Percentiles rank a stretch among this genome's conserved stretches.
phyloP scores from a whole-genome alignment of 106 monocot species.

The Cymbidium sinense region DNA sequence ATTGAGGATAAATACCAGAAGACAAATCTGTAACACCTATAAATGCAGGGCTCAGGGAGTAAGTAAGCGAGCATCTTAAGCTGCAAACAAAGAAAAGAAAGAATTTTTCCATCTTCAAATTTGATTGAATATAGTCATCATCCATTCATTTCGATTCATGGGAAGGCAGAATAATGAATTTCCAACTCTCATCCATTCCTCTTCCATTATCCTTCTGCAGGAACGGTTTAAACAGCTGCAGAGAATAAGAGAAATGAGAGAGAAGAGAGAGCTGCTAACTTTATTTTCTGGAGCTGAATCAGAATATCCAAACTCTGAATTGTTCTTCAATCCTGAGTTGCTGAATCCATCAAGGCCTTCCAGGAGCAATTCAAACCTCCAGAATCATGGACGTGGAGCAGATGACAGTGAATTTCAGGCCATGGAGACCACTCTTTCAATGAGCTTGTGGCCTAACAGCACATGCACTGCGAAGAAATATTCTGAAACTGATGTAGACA shows the following conservation, averaged over 20 bases:
- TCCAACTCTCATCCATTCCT: not conserved
- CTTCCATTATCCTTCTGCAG: not conserved
- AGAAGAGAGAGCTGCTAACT: not conserved
- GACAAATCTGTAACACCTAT: too few species aligned
- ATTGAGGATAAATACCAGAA: too few species aligned
- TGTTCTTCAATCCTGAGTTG: not conserved
- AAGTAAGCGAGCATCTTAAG: too few species aligned
- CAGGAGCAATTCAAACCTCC: not conserved
- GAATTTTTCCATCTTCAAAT: too few species aligned
- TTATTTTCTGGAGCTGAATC: not conserved
- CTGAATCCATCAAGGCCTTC: not conserved
- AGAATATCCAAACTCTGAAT: not conserved
- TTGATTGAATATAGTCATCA: too few species aligned
- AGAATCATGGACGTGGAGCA: not conserved
- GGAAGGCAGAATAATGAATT: not conserved
- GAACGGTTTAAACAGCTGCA: not conserved
- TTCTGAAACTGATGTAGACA: not conserved
- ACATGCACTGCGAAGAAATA: not conserved
- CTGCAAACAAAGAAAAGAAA: too few species aligned
- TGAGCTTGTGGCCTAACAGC: not conserved
- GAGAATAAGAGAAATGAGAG: not conserved
- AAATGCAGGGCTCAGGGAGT: too few species aligned
- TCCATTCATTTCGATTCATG: not conserved
- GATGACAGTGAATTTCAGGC: not conserved
- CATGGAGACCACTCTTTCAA: not conserved